Base-by-base conservation (phyloP, 352 stramenopile genomes). In the Globisporangium iwayamae region DNA sequence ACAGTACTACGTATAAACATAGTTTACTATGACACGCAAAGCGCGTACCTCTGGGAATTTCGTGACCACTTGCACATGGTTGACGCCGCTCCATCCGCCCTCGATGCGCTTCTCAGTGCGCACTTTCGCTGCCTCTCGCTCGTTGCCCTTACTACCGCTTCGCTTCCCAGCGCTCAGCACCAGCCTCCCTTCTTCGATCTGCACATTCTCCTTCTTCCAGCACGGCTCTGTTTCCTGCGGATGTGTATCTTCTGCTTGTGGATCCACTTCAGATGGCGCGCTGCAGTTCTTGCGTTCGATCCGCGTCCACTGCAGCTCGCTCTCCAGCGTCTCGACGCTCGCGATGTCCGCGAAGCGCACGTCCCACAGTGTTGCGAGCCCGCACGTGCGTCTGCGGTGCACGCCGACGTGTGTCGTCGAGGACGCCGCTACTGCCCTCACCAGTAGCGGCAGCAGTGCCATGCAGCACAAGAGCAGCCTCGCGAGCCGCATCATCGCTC, bases 351-450 rank as follows among this genome's bases (percentile, higher is more conserved):
- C 45, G 3, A 72, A 66, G 14, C 71, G 53, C 2, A 60, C 63
- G 34, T 66, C 66, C 78, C 78, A 87, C 14, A 75, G 62, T 25
- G 70, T 66, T 46, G 63, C 60, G 45, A 68, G 61, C 18, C 71
- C 73, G 57, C 78, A 87, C 30, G 34, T 54, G 20, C 66, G 64
- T 18, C 62, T 22, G n/a, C 75, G 71, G 34, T 81, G 78, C 51
- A 87, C 64, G 9, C 18, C 32, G 16, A 58, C n/a, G 13, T 56
- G 46, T 46, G 45, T 1, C 5, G 20, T 38, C n/a, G 11, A 30
- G 9, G 34, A 36, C 4, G 46, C 46, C 3, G 2, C 32, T 36
- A 36, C 22, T 20, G 50, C 25, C 10, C 14, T 34, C 22, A 25
- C 11, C 39, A 28, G 13, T 2, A 57, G 48, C 22, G 32, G 60